Conservation (phyloP, 305 asterid genomes). For the Solanum hybrid region DNA sequence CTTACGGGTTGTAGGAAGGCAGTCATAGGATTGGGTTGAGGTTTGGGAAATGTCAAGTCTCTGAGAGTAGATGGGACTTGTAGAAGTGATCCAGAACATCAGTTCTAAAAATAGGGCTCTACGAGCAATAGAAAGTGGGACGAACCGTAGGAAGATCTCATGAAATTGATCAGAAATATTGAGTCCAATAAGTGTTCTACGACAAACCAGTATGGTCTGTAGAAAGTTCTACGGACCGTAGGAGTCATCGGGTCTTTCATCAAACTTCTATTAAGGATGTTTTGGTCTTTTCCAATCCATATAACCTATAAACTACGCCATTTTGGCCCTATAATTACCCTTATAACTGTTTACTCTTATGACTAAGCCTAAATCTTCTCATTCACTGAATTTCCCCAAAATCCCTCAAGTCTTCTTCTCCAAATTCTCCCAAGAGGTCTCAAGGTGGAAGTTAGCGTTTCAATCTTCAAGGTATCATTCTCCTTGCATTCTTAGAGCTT, state of each 20-base stretch:
- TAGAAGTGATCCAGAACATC: background rate
- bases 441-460: background rate
- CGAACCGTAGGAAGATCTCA: background rate
- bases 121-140: background rate
- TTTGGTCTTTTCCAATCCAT: background rate
- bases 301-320: background rate
- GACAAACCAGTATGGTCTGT: background rate
- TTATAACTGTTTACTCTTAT: too few species aligned
- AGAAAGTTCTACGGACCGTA: background rate
- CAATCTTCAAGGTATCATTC: background rate
- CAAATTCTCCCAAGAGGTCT: background rate
- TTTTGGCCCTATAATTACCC: background rate
- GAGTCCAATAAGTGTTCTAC: background rate
- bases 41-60: background rate
- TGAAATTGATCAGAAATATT: background rate
- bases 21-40: background rate
- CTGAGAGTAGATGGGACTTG: background rate
- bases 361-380: background rate
- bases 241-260: background rate
- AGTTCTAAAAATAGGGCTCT: background rate
- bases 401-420: background rate
- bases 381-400: background rate
- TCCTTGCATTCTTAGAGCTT: background rate
- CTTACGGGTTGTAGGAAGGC: background rate
- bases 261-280: background rate